Evolutionary conservation across 2,329 filamentous ascomycete species (phyloP).

Genomic region (Phyllosticta paracitricarpa): DNA sequence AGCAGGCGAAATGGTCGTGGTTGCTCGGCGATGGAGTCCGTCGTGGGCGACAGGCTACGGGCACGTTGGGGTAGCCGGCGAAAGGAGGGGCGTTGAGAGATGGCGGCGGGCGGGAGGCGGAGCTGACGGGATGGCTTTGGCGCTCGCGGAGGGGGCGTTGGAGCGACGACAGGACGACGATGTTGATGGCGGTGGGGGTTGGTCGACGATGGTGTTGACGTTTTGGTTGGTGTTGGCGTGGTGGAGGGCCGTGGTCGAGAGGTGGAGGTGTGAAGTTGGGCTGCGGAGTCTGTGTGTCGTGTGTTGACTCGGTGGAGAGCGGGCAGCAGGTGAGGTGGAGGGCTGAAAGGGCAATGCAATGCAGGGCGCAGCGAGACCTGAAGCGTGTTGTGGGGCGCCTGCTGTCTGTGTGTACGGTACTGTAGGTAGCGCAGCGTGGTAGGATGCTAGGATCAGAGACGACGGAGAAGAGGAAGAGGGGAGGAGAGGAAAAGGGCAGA

Average conservation of each 20-base stretch:
- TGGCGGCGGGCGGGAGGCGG: conserved; percentile 3
- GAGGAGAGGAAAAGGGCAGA: too few relatives aligned
- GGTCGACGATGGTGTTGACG: neutral
- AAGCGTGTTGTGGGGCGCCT: neutral
- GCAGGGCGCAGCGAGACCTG: neutral
- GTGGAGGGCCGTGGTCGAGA: neutral
- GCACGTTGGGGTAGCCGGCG: conserved; percentile 14
- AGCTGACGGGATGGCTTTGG: conserved; percentile 10
- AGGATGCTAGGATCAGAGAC: too few relatives aligned
- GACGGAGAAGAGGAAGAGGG: too few relatives aligned
- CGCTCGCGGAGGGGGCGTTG: conserved; percentile 18
- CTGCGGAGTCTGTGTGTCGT: neutral
- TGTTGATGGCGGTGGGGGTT: conserved; percentile 15
- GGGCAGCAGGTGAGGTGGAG: neutral
- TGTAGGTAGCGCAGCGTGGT: neutral
- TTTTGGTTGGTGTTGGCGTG: neutral
- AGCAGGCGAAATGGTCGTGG: conserved; percentile 33
- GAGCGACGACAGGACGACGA: conserved; percentile 19
- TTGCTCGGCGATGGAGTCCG: conserved; percentile 39
- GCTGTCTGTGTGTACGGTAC: neutral
- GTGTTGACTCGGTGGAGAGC: neutral
- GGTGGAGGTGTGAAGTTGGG: neutral
- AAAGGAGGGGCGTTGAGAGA: conserved; percentile 1
- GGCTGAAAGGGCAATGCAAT: neutral
- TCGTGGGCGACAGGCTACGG: conserved; percentile 38